Evolutionary conservation across 805 yeast species (phyloP).

Genomic region (Wickerhamomyces xylosicus): DNA sequence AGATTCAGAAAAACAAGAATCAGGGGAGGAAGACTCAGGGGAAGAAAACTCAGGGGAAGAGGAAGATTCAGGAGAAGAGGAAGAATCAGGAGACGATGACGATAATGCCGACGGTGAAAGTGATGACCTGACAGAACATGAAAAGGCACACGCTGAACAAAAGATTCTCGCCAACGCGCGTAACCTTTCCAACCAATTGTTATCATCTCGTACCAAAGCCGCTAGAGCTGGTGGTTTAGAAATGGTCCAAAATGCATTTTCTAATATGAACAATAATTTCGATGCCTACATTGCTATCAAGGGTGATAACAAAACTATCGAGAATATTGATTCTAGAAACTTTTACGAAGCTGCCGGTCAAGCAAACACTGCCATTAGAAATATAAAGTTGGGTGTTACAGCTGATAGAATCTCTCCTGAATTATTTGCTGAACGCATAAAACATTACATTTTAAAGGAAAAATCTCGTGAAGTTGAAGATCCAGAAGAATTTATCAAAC

Average conservation of each 20-base stretch:
- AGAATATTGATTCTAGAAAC: conserved; percentile 59
- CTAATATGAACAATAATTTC: conserved; percentile 37
- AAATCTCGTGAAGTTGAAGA: conserved; percentile 7
- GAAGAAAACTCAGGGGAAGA: conserved; percentile 4
- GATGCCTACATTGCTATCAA: conserved; percentile 27
- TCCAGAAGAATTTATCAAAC: conserved; percentile 15
- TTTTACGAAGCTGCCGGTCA: conserved; percentile 48
- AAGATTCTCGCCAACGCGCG: conserved; percentile 23
- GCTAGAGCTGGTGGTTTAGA: conserved; percentile 49
- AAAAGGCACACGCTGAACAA: conserved; percentile 14
- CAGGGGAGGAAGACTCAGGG: conserved; percentile 4
- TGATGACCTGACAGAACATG: background rate
- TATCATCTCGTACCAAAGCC: conserved; percentile 35
- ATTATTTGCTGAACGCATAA: conserved; percentile 32
- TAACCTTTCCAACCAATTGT: conserved; percentile 18
- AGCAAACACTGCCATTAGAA: conserved; percentile 54
- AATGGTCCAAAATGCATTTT: conserved; percentile 33
- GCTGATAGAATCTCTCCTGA: conserved; percentile 38
- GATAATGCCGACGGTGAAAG: conserved; percentile 3
- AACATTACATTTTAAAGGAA: conserved; percentile 23
- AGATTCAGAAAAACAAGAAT: conserved; percentile 1
- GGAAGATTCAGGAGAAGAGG: conserved; percentile 8
- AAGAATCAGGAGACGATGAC: conserved; percentile 6
- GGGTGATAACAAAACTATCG: conserved; percentile 26
- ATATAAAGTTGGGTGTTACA: conserved; percentile 46